phyloP scores from a whole-genome alignment of 2,329 filamentous ascomycete genomes.

The Huntiella omanensis region DNA sequence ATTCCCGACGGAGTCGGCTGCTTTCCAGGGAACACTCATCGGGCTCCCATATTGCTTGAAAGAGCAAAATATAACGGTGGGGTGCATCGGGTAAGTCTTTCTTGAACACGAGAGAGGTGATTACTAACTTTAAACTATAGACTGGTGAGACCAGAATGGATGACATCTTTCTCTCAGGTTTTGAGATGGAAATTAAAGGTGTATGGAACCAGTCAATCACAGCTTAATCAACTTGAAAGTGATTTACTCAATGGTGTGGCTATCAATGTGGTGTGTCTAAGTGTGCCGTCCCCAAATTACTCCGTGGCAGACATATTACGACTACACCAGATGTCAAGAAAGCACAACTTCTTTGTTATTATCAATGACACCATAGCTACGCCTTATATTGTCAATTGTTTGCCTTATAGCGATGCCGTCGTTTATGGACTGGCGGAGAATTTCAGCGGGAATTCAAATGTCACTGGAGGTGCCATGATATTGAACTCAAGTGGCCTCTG shows the following conservation, averaged over 20 bases:
- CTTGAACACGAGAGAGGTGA: not conserved
- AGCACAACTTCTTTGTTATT: conserved; percentile 25
- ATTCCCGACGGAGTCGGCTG: conserved; percentile 35
- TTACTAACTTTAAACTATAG: too few species aligned
- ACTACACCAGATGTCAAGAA: conserved; percentile 22
- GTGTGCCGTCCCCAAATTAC: conserved; percentile 22
- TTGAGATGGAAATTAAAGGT: conserved; percentile 27
- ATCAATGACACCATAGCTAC: conserved; percentile 30
- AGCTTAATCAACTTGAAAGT: conserved; percentile 25
- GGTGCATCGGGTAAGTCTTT: conserved; percentile 2
- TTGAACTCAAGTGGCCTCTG: conserved; percentile 27
- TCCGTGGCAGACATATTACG: conserved; percentile 18
- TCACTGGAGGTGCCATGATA: conserved; percentile 30
- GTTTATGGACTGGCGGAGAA: conserved; percentile 37
- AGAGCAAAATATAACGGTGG: not conserved
- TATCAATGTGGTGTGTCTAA: conserved; percentile 29
- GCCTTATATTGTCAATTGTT: conserved; percentile 31
- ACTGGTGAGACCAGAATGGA: too few species aligned
- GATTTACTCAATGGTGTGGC: conserved; percentile 24
- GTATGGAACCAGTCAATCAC: conserved; percentile 19
- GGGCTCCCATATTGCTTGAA: not conserved
- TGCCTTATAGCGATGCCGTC: conserved; percentile 29
- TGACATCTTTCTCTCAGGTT: too few species aligned
- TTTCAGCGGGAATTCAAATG: conserved; percentile 37
- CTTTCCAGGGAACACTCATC: conserved; percentile 22